Conservation (phyloP, 179 eudicot species). For the Dionaea muscipula region DNA sequence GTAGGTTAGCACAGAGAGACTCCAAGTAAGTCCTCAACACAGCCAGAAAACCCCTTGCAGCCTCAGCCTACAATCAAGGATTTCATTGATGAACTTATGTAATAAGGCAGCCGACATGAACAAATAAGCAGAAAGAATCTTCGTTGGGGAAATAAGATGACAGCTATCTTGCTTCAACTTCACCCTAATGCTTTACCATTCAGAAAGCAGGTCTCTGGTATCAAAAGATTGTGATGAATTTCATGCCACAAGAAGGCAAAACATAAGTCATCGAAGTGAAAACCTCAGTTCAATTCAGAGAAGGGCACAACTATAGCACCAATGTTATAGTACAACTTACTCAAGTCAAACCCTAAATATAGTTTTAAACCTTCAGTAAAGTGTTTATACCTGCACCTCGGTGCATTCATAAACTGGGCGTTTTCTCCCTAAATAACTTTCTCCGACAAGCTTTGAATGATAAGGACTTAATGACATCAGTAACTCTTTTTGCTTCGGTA, state of each 20-base stretch:
- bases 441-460: conserved; percentile 82
- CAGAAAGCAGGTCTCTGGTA: no score
- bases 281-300: no score
- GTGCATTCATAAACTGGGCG: conserved; percentile 70
- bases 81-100: neutral
- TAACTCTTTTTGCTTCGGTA: conserved; percentile 58
- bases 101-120: no score
- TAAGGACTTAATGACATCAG: conserved; percentile 50
- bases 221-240: no score
- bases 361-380: neutral
- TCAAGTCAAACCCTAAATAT: neutral
- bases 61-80: conserved; percentile 49
- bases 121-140: no score
- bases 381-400: conserved; percentile 53
- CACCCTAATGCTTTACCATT: no score
- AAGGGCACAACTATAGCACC: no score
- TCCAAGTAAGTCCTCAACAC: conserved; percentile 64
- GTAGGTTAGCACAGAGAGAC: conserved; percentile 77
- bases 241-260: no score
- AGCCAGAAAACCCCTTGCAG: conserved; percentile 64
- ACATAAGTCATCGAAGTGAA: no score
- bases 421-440: conserved; percentile 65
- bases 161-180: no score
- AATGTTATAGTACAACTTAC: no score
- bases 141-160: no score